Evolutionary conservation across 192 early-diverging fungal species (phyloP).

Genomic region (Diversispora eburnea): DNA sequence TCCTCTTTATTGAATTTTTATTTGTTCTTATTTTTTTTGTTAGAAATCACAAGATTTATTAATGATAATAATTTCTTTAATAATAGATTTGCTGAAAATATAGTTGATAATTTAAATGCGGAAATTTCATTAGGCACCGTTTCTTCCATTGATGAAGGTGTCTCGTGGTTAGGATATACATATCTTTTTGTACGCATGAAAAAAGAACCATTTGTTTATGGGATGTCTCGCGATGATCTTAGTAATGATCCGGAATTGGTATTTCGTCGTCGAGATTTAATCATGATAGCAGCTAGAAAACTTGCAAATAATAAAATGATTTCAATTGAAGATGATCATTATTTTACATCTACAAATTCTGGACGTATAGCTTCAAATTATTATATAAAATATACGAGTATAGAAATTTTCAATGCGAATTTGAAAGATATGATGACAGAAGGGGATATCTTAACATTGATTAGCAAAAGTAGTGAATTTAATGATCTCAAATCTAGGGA

Average conservation of each 20-base stretch:
- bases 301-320: conserved; percentile 92
- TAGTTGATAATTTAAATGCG: conserved; percentile 96
- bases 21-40: neutral
- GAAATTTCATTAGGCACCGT: conserved; percentile 96
- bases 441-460: conserved; percentile 86
- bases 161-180: conserved; percentile 96
- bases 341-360: conserved; percentile 83
- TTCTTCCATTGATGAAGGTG: conserved; percentile 91
- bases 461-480: conserved; percentile 91
- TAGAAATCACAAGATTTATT: neutral
- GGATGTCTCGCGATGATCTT: conserved; percentile 73
- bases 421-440: conserved; percentile 91
- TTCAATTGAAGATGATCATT: conserved; percentile 79
- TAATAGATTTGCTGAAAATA: conserved; percentile 67
- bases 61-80: neutral
- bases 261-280: conserved; percentile 76
- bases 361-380: conserved; percentile 91
- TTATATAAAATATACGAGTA: conserved; percentile 84
- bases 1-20: neutral
- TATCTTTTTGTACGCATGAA: conserved; percentile 96
- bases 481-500: conserved; percentile 89
- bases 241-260: conserved; percentile 77
- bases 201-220: conserved; percentile 93
- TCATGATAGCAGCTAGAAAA: conserved; percentile 67
- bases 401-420: conserved; percentile 81